phyloP scores from a whole-genome alignment of 805 yeast genomes.

The Metschnikowia henanensis region DNA sequence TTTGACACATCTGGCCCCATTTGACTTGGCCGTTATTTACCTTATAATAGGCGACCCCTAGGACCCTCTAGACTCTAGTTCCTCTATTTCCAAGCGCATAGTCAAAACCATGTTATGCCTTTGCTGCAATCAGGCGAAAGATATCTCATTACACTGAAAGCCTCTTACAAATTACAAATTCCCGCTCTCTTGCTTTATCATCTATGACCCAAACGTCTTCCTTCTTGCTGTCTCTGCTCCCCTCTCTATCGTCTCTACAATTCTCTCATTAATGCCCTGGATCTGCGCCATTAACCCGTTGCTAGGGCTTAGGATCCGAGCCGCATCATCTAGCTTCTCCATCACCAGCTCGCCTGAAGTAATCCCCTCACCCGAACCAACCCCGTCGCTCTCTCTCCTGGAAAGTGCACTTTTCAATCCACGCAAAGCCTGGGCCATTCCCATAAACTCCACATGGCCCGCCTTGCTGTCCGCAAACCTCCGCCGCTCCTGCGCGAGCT shows the following conservation, averaged over 20 bases:
- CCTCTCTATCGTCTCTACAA: not conserved
- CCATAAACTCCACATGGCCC: slow-evolving; percentile 19
- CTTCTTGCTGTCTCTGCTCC: too few relatives aligned
- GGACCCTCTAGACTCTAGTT: too few relatives aligned
- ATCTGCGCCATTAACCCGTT: slow-evolving; percentile 14
- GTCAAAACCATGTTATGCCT: too few relatives aligned
- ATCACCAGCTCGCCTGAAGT: not conserved
- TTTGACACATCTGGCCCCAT: too few relatives aligned
- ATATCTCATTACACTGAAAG: too few relatives aligned
- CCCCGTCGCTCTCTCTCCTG: not conserved
- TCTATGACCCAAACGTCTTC: not conserved
- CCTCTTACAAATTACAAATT: too few relatives aligned
- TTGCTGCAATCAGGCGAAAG: too few relatives aligned
- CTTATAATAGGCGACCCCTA: too few relatives aligned
- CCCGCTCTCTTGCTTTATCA: too few relatives aligned
- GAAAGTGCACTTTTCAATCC: slow-evolving; percentile 8
- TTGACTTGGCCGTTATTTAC: too few relatives aligned
- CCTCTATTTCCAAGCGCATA: too few relatives aligned
- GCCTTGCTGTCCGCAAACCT: slow-evolving; percentile 19
- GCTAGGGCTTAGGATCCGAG: slow-evolving; percentile 7
- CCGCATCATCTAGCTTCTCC: slow-evolving; percentile 5
- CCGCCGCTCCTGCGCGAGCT: slow-evolving; percentile 28
- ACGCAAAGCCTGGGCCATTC: slow-evolving; percentile 11
- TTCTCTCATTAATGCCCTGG: slow-evolving; percentile 7
- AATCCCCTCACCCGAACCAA: not conserved